A percentile compares a stretch with the other conserved stretches of the same genome.
phyloP scores from a whole-genome alignment of 2,329 filamentous ascomycete genomes.

The Neurospora crassa region DNA sequence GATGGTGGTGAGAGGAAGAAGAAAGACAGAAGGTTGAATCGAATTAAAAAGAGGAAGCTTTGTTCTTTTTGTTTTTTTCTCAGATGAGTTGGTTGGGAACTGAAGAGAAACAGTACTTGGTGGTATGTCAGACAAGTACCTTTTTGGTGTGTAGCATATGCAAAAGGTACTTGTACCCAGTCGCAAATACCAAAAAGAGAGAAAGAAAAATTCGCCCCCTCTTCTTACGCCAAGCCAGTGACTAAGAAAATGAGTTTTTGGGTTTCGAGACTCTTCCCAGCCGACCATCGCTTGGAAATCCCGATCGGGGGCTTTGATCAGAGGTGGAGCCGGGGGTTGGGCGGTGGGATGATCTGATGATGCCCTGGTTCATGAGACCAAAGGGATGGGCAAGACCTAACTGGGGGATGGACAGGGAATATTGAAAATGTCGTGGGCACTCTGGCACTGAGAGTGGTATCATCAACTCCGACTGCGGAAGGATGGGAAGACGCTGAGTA shows the following conservation, averaged over 20 bases:
- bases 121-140: too few relatives aligned
- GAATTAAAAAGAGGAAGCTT: neutral
- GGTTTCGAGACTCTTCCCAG: neutral
- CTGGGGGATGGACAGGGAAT: neutral
- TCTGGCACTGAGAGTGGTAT: neutral
- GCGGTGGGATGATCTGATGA: neutral
- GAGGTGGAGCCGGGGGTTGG: neutral
- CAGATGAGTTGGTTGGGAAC: neutral
- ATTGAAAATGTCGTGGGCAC: neutral
- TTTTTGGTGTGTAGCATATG: neutral
- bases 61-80: neutral
- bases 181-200: neutral
- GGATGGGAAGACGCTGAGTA: neutral
- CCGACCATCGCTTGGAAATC: neutral
- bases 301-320: neutral
- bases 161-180: neutral
- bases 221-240: neutral
- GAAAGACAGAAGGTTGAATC: slow-evolving; percentile 2
- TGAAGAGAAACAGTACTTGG: neutral
- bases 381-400: neutral
- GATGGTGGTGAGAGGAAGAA: slow-evolving; percentile 23
- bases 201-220: neutral
- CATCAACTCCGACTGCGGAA: neutral
- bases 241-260: neutral
- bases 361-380: neutral